Evolutionary conservation across 345 rosid genomes (phyloP).

Genomic region (Salix brachista): DNA sequence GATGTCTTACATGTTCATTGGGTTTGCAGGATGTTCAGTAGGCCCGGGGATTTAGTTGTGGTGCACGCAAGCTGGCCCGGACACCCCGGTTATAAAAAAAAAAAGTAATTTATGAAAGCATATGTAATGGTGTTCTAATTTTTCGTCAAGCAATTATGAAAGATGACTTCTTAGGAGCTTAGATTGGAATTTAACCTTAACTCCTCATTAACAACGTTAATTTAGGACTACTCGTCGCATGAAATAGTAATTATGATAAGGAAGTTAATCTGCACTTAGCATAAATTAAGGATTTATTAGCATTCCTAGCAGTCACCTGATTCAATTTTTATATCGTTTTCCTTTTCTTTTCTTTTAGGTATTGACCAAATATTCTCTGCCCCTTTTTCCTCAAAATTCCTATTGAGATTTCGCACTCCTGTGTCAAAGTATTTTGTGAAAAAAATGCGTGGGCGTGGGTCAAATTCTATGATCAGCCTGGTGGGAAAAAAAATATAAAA

Average conservation of each 20-base stretch:
- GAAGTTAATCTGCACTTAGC: slow-evolving; percentile 19
- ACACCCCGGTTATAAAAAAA: no score
- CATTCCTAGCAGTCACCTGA: not conserved
- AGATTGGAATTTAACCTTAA: slow-evolving; percentile 12
- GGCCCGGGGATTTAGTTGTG: no score
- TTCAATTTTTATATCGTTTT: slow-evolving; percentile 12
- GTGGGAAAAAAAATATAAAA: not conserved
- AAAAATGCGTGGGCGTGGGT: slow-evolving; percentile 12
- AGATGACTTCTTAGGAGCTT: slow-evolving; percentile 11
- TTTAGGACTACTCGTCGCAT: not conserved
- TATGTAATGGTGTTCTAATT: not conserved
- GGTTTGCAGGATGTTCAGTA: no score
- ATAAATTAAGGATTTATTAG: not conserved
- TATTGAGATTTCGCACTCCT: slow-evolving; percentile 1
- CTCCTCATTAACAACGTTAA: not conserved
- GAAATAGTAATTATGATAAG: not conserved
- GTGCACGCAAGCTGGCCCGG: no score
- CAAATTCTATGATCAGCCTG: slow-evolving; percentile 23
- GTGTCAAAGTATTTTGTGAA: slow-evolving; percentile 20
- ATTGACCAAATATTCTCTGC: slow-evolving; percentile 37
- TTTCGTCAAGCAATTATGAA: not conserved
- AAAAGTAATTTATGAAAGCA: not conserved
- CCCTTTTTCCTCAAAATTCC: not conserved
- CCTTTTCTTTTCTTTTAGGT: slow-evolving; percentile 40
- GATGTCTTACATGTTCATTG: no score